A percentile compares a stretch with the other conserved stretches of the same genome.
phyloP scores from a whole-genome alignment of 305 asterid genomes.

The Plantago coronopus region DNA sequence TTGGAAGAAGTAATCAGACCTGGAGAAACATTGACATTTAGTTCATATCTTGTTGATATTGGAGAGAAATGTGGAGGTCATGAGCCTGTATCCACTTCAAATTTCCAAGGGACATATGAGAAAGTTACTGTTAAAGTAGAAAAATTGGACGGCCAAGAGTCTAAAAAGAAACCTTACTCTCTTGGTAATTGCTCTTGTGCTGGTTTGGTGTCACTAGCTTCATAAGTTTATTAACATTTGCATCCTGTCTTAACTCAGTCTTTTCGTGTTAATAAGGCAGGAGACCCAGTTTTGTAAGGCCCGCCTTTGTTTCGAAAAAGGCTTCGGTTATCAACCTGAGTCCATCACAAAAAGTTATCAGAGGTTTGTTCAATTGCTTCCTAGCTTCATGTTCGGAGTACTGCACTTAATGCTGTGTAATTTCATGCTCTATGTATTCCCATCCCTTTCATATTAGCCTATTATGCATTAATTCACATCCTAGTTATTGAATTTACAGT shows the following conservation, averaged over 20 bases:
- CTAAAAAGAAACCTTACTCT: slow-evolving; percentile 31
- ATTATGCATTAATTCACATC: slow-evolving; percentile 7
- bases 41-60: slow-evolving; percentile 69
- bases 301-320: slow-evolving; percentile 39
- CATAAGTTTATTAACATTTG: slow-evolving; percentile 15
- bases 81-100: slow-evolving; percentile 32
- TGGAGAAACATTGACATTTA: slow-evolving; percentile 64
- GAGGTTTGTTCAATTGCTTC: slow-evolving; percentile 47
- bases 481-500: not conserved
- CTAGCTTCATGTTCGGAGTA: slow-evolving; percentile 12
- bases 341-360: slow-evolving; percentile 71
- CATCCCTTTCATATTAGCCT: slow-evolving; percentile 13
- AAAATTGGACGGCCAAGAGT: slow-evolving; percentile 29
- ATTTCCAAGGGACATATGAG: slow-evolving; percentile 28
- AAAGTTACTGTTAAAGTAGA: slow-evolving; percentile 30
- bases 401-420: slow-evolving; percentile 8
- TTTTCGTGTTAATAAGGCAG: slow-evolving; percentile 36
- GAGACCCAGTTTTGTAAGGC: slow-evolving; percentile 40
- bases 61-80: slow-evolving; percentile 59
- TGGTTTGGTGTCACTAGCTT: slow-evolving; percentile 5
- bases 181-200: slow-evolving; percentile 25
- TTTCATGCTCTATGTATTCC: slow-evolving; percentile 14
- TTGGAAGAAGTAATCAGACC: slow-evolving; percentile 52
- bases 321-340: slow-evolving; percentile 42
- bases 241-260: slow-evolving; percentile 20